Percentiles rank a stretch among this genome's conserved stretches.
Evolutionary conservation across 2,329 filamentous ascomycete species (phyloP).

Genomic region (Pseudocercospora ulei): DNA sequence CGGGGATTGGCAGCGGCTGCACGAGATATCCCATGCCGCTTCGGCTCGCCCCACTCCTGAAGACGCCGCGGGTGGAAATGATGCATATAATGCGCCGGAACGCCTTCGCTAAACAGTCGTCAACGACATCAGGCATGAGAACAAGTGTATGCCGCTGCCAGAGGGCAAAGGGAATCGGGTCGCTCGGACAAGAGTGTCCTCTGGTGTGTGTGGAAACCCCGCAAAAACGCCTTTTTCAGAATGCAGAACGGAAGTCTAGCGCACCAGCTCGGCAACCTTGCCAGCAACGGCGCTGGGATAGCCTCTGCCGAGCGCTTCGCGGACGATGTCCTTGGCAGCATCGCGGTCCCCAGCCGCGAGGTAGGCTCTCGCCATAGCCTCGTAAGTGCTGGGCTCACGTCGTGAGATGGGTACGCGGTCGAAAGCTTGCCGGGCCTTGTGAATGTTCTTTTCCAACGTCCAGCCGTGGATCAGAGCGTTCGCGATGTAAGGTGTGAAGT

Average conservation of each 20-base stretch:
- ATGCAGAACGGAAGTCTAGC: conserved; percentile 16
- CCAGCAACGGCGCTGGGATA: conserved; percentile 86
- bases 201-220: neutral
- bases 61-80: conserved; percentile 11
- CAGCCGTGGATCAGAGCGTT: conserved; percentile 97
- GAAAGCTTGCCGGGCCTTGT: conserved; percentile 70
- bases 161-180: conserved; percentile 9
- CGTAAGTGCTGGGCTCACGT: conserved; percentile 94
- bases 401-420: conserved; percentile 63
- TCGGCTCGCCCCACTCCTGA: conserved; percentile 5
- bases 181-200: conserved; percentile 2
- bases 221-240: conserved; percentile 1
- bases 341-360: conserved; percentile 72
- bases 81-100: conserved; percentile 10
- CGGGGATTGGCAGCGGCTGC: neutral
- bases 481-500: conserved; percentile 93
- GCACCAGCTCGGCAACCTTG: conserved; percentile 83
- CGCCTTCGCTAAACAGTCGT: conserved; percentile 16
- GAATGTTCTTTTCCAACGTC: conserved; percentile 72
- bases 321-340: conserved; percentile 65
- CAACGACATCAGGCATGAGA: conserved; percentile 12
- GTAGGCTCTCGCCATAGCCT: conserved; percentile 93
- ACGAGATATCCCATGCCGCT: conserved; percentile 1
- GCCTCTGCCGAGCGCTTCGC: conserved; percentile 81
- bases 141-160: conserved; percentile 6